Conservation (phyloP, 1,139 yeast species). For the Yamadazyma triangularis region DNA sequence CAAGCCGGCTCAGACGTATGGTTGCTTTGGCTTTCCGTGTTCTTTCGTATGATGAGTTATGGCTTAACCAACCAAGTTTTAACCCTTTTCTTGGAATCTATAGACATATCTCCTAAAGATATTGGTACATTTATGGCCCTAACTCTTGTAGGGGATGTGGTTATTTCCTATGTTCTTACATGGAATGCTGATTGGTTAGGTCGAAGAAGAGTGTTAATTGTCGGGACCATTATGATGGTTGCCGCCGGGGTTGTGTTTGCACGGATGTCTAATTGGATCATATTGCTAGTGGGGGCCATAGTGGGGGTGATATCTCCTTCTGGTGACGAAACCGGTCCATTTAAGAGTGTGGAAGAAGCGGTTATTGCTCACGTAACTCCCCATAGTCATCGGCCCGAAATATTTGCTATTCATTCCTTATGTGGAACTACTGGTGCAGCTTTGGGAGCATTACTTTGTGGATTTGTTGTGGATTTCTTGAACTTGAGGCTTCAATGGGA, state of each 20-base stretch:
- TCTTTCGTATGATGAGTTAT: slow-evolving; percentile 70
- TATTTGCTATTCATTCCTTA: slow-evolving; percentile 68
- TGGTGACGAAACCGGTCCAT: slow-evolving; percentile 93
- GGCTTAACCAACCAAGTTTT: slow-evolving; percentile 81
- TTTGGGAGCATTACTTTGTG: slow-evolving; percentile 65
- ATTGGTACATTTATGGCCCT: slow-evolving; percentile 83
- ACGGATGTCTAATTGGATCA: slow-evolving; percentile 37
- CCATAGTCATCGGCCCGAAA: slow-evolving; percentile 59
- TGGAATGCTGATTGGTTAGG: slow-evolving; percentile 81
- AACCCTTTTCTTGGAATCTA: slow-evolving; percentile 58
- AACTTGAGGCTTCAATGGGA: slow-evolving; percentile 27
- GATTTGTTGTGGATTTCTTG: slow-evolving; percentile 49
- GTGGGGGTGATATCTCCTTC: slow-evolving; percentile 76
- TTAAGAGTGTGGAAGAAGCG: slow-evolving; percentile 84
- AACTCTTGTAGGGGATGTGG: slow-evolving; percentile 76
- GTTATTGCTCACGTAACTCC: slow-evolving; percentile 78
- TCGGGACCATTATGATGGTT: slow-evolving; percentile 70
- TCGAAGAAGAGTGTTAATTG: slow-evolving; percentile 57
- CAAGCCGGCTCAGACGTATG: slow-evolving; percentile 45
- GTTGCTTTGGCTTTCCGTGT: slow-evolving; percentile 66
- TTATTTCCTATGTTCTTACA: slow-evolving; percentile 65
- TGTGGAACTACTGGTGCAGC: slow-evolving; percentile 75
- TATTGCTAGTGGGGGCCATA: slow-evolving; percentile 57
- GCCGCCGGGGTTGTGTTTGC: slow-evolving; percentile 66
- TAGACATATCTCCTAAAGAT: slow-evolving; percentile 51